Conservation (phyloP, 441 rosid genomes). For the Adansonia rubrostipa region DNA sequence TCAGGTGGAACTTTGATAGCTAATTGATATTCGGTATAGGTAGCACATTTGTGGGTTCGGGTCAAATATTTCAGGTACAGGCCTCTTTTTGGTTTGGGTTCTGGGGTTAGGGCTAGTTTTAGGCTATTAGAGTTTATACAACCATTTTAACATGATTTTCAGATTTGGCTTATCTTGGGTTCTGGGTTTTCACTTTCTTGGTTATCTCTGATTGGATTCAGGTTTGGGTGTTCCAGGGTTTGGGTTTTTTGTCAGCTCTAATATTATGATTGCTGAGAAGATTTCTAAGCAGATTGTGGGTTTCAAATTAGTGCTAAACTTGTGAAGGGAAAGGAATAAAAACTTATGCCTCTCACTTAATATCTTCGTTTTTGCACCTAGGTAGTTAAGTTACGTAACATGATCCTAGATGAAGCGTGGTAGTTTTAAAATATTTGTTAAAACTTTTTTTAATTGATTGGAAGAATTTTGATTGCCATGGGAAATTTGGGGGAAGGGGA, state of each 20-base stretch:
- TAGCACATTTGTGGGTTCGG: not conserved
- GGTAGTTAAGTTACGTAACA: not conserved
- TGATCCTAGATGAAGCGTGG: not conserved
- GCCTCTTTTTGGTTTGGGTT: too few species aligned
- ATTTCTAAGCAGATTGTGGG: not conserved
- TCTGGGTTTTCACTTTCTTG: not conserved
- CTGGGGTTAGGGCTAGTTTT: too few species aligned
- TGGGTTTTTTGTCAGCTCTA: not conserved
- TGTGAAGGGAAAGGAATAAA: conserved; percentile 2
- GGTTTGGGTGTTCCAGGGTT: not conserved
- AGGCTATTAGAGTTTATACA: too few species aligned
- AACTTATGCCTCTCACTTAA: not conserved
- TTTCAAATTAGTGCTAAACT: not conserved
- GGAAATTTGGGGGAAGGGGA: not conserved
- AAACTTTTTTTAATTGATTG: not conserved
- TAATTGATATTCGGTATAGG: not conserved
- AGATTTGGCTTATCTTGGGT: not conserved
- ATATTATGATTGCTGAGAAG: not conserved
- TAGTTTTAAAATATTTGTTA: not conserved
- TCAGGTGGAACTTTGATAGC: not conserved
- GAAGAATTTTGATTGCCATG: not conserved
- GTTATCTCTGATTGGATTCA: not conserved
- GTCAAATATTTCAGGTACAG: too few species aligned
- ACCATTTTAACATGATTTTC: not conserved
- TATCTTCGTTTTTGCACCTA: not conserved